Evolutionary conservation across 306 rosid genomes (phyloP).

Genomic region (Prunus kanzakura): DNA sequence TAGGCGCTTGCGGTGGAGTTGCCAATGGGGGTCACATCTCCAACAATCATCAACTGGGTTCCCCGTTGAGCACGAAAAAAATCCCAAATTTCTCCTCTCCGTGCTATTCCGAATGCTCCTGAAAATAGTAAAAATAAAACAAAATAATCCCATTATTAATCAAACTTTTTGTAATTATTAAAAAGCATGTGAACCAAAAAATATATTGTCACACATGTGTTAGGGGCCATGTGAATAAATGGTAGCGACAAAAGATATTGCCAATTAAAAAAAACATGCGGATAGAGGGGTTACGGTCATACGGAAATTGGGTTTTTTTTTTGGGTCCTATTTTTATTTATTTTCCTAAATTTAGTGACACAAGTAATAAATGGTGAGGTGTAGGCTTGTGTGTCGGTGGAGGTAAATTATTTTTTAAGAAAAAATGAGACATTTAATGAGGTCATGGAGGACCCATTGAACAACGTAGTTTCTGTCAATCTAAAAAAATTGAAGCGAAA

Average conservation of each 20-base stretch:
- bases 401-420: background rate
- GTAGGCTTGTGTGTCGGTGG: constrained; percentile 63
- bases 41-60: constrained; percentile 96
- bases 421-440: constrained; percentile 38
- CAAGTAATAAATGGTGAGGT: constrained; percentile 14
- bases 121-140: background rate
- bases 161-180: no score
- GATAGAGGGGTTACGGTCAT: constrained; percentile 57
- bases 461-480: constrained; percentile 36
- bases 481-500: constrained; percentile 22
- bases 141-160: background rate
- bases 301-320: constrained; percentile 41
- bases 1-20: constrained; percentile 54
- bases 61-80: constrained; percentile 82
- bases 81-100: constrained; percentile 67
- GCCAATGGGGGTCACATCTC: constrained; percentile 88
- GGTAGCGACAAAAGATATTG: constrained; percentile 8
- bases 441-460: constrained; percentile 38
- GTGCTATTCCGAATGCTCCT: constrained; percentile 72
- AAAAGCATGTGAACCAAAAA: constrained; percentile 13
- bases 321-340: background rate
- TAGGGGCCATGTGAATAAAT: constrained; percentile 17
- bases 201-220: background rate
- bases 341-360: background rate
- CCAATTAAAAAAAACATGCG: constrained; percentile 5